A percentile compares a stretch with the other conserved stretches of the same genome.
Evolutionary conservation across 805 yeast genomes (phyloP).

Genomic region (Lipomyces yamadae): DNA sequence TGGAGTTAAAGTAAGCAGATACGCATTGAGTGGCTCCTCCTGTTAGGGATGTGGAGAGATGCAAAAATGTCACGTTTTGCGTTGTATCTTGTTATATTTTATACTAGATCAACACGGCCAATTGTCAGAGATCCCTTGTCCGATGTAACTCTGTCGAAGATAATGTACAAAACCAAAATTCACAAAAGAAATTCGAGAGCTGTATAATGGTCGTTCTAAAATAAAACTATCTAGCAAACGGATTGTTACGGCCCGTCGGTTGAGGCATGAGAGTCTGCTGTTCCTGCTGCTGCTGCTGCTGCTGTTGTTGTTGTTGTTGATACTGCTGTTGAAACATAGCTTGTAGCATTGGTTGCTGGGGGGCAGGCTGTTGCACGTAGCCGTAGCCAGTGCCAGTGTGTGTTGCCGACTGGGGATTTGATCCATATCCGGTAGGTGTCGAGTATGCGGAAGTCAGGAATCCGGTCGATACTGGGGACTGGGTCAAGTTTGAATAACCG

Average conservation of each 20-base stretch:
- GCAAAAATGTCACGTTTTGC: not conserved
- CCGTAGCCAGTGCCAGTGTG: slow-evolving; percentile 8
- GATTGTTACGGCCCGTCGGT: not conserved
- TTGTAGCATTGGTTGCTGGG: not conserved
- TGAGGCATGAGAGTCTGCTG: slow-evolving; percentile 1
- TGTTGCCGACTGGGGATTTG: not conserved
- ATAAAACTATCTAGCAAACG: not conserved
- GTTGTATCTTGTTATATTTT: not conserved
- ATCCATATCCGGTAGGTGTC: slow-evolving; percentile 3
- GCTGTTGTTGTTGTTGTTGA: slow-evolving; percentile 5
- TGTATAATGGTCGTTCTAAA: not conserved
- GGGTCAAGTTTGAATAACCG: slow-evolving; percentile 27
- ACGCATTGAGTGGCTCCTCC: too few species aligned
- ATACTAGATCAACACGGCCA: not conserved
- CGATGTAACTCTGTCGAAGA: not conserved
- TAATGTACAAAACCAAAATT: not conserved
- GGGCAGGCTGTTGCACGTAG: not conserved
- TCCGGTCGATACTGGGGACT: slow-evolving; percentile 17
- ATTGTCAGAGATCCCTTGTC: not conserved
- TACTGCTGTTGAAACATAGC: slow-evolving; percentile 5
- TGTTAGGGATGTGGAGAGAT: too few species aligned
- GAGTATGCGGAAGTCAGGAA: slow-evolving; percentile 27
- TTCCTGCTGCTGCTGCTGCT: slow-evolving; percentile 9
- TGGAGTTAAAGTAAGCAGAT: too few species aligned
- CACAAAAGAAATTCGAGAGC: not conserved